These are phyloP conservation scores for Aspergillus pseudotamarii DNA, from an alignment of 2,329 filamentous ascomycete species.

Conservation along the genomic window DNA sequence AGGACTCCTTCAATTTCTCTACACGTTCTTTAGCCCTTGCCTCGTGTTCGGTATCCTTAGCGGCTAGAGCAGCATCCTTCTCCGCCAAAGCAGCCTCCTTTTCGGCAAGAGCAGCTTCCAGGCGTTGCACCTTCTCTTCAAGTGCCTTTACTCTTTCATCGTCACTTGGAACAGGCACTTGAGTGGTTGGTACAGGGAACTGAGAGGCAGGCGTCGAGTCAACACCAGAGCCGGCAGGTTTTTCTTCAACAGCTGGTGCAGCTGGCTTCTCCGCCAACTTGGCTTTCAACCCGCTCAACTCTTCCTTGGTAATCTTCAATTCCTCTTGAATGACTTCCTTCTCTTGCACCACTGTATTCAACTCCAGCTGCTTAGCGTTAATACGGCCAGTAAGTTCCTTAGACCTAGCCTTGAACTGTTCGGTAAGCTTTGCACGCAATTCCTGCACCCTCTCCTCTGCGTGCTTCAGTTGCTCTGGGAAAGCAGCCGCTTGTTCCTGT, in stretches of 20 bases:
- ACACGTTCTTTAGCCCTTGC: constrained; percentile 50
- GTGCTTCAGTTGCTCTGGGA: constrained; percentile 52
- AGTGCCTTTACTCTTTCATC: constrained; percentile 64
- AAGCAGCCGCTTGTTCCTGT: constrained; percentile 52
- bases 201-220: constrained; percentile 36
- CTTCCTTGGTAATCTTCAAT: constrained; percentile 62
- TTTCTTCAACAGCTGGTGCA: constrained; percentile 51
- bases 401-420: constrained; percentile 57
- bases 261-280: constrained; percentile 57
- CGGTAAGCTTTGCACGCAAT: constrained; percentile 48
- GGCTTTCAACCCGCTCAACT: constrained; percentile 52
- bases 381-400: constrained; percentile 69
- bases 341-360: constrained; percentile 57
- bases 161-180: constrained; percentile 32
- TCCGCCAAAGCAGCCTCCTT: constrained; percentile 50
- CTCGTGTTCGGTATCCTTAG: constrained; percentile 55
- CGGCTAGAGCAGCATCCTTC: constrained; percentile 50
- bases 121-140: constrained; percentile 60
- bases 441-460: constrained; percentile 55
- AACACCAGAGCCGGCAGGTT: constrained; percentile 50
- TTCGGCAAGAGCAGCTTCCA: constrained; percentile 56
- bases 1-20: constrained; percentile 65
- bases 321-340: constrained; percentile 71
- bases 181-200: constrained; percentile 31
- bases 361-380: constrained; percentile 53